These are phyloP conservation scores for Suhomyces terraborum DNA, from an alignment of 1,139 yeast genomes.

Conservation along the genomic window DNA sequence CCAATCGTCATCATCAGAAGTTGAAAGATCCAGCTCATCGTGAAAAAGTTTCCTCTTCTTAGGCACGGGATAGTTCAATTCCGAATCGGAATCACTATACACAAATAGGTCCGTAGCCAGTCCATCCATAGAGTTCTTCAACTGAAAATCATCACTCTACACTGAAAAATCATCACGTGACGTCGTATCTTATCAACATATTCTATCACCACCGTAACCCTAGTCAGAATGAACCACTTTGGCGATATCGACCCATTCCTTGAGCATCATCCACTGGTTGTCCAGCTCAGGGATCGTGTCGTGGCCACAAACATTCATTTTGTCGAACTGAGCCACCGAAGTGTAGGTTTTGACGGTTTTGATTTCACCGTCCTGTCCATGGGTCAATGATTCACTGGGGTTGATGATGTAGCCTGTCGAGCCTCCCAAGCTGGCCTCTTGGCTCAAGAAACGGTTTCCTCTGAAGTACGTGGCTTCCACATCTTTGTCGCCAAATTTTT, in stretches of 20 bases:
- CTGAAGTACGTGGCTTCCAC: slow-evolving; percentile 38
- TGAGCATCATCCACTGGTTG: slow-evolving; percentile 37
- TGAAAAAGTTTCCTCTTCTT: slow-evolving; percentile 9
- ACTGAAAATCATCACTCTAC: background rate
- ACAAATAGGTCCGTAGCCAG: slow-evolving; percentile 14
- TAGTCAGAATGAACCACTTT: slow-evolving; percentile 30
- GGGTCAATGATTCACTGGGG: slow-evolving; percentile 32
- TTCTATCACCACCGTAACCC: background rate
- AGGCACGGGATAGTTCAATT: background rate
- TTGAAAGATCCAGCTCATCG: slow-evolving; percentile 8
- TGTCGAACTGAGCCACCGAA: slow-evolving; percentile 35
- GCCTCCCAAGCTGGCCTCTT: slow-evolving; percentile 23
- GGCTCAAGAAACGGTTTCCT: slow-evolving; percentile 43
- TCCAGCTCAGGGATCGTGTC: slow-evolving; percentile 35
- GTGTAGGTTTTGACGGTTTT: slow-evolving; percentile 31
- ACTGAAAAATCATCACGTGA: background rate
- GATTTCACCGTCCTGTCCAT: slow-evolving; percentile 19
- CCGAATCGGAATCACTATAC: slow-evolving; percentile 11
- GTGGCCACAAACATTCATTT: slow-evolving; percentile 41
- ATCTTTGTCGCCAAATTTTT: slow-evolving; percentile 18
- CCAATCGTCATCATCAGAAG: slow-evolving; percentile 24
- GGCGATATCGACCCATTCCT: slow-evolving; percentile 39
- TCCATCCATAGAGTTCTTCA: background rate
- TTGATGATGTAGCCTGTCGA: slow-evolving; percentile 36
- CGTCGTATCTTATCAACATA: background rate